Evolutionary conservation across 805 yeast genomes (phyloP).

Genomic region (Candida gorgasii): DNA sequence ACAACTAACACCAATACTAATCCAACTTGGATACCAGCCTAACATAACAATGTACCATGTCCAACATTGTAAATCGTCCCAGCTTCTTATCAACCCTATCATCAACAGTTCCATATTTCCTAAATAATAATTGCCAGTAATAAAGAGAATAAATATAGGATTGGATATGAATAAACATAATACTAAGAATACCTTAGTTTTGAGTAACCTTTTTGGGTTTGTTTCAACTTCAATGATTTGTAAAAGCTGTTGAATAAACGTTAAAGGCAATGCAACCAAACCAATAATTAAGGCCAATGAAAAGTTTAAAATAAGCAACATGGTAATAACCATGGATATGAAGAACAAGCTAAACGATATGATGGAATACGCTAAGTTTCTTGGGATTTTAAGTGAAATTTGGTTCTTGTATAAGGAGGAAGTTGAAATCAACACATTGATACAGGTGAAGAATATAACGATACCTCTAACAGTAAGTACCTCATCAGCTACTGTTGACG

Average conservation of each 20-base stretch:
- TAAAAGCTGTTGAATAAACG: conserved; percentile 49
- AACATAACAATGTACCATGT: conserved; percentile 74
- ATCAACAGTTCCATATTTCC: conserved; percentile 38
- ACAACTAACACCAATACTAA: conserved; percentile 32
- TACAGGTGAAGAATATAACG: conserved; percentile 18
- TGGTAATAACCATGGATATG: conserved; percentile 68
- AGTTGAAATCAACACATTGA: conserved; percentile 17
- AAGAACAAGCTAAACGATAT: conserved; percentile 52
- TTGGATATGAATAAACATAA: conserved; percentile 46
- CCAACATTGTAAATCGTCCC: conserved; percentile 76
- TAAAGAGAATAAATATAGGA: conserved; percentile 45
- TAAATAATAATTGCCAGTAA: conserved; percentile 28
- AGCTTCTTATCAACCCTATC: conserved; percentile 57
- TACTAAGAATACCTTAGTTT: conserved; percentile 25
- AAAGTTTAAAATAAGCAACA: conserved; percentile 80
- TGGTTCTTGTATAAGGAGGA: conserved; percentile 16
- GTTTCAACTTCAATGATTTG: conserved; percentile 15
- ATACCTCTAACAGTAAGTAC: conserved; percentile 18
- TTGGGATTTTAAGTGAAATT: conserved; percentile 15
- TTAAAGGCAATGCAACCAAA: conserved; percentile 70
- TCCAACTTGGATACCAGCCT: conserved; percentile 88
- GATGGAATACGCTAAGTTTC: conserved; percentile 24
- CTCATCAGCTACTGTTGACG: conserved; percentile 12
- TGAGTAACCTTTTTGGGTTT: conserved; percentile 1
- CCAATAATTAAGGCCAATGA: conserved; percentile 76